phyloP scores from a whole-genome alignment of 441 rosid genomes.

The Euphorbia corollata region DNA sequence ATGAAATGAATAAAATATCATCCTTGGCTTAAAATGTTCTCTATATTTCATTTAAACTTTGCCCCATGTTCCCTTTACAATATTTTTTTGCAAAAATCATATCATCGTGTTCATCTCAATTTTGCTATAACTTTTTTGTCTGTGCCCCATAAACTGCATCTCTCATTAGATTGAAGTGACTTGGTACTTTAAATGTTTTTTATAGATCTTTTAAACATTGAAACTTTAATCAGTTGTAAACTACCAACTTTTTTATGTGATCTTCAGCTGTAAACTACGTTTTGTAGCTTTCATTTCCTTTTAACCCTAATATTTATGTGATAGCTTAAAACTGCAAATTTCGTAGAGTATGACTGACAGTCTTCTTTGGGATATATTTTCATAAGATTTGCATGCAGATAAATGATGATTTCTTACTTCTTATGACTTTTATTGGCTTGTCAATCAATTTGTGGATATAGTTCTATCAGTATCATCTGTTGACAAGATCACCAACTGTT shows the following conservation, averaged over 20 bases:
- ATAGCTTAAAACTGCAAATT: background rate
- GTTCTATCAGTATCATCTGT: slow-evolving; percentile 1
- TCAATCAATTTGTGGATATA: background rate
- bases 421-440: background rate
- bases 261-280: slow-evolving; percentile 2
- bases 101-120: no score
- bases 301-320: background rate
- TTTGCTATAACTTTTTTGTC: no score
- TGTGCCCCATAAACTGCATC: background rate
- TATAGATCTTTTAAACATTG: background rate
- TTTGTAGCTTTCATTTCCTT: background rate
- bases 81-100: no score
- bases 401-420: background rate
- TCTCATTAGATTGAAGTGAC: background rate
- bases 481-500: background rate
- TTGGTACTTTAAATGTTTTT: background rate
- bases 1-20: no score
- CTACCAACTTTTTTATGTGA: background rate
- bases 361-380: background rate
- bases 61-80: no score
- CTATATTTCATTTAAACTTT: no score
- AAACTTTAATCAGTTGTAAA: background rate
- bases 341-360: background rate
- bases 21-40: no score
- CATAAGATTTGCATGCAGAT: background rate